Evolutionary conservation across 108 stramenopile species (phyloP).

Genomic region (Ochromonas danica): DNA sequence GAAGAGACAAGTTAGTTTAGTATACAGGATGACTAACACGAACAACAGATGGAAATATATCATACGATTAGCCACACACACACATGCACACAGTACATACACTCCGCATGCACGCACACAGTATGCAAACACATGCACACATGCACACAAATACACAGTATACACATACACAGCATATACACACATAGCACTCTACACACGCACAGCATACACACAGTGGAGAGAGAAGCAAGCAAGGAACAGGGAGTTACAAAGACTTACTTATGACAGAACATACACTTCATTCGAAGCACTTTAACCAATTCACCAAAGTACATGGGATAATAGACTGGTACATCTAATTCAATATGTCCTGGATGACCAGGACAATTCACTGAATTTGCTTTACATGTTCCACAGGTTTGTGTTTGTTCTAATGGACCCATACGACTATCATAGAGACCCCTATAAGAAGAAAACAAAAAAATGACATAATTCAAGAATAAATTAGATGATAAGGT

Average conservation of each 20-base stretch:
- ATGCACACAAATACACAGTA: conserved; percentile 64
- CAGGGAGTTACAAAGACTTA: no score
- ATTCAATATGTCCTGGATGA: conserved; percentile 91
- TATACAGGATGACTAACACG: conserved; percentile 44
- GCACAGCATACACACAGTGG: no score
- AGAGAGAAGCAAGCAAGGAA: no score
- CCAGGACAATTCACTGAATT: conserved; percentile 79
- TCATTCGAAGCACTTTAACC: conserved; percentile 72
- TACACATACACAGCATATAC: no score
- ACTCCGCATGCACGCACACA: conserved; percentile 19
- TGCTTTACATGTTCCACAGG: conserved; percentile 86
- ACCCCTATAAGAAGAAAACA: no score
- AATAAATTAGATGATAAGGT: no score
- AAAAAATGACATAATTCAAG: no score
- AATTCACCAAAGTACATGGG: conserved; percentile 78
- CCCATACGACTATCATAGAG: conserved; percentile 91
- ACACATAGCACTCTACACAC: no score
- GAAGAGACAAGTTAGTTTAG: conserved; percentile 49
- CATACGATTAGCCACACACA: neutral
- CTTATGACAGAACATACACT: conserved; percentile 88
- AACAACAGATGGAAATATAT: conserved; percentile 50
- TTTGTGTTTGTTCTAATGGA: conserved; percentile 58
- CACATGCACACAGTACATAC: no score
- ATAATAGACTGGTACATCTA: conserved; percentile 91
- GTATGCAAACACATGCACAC: conserved; percentile 33